Conservation (phyloP, 805 yeast genomes). For the Wickerhamomyces subpelliculosus region DNA sequence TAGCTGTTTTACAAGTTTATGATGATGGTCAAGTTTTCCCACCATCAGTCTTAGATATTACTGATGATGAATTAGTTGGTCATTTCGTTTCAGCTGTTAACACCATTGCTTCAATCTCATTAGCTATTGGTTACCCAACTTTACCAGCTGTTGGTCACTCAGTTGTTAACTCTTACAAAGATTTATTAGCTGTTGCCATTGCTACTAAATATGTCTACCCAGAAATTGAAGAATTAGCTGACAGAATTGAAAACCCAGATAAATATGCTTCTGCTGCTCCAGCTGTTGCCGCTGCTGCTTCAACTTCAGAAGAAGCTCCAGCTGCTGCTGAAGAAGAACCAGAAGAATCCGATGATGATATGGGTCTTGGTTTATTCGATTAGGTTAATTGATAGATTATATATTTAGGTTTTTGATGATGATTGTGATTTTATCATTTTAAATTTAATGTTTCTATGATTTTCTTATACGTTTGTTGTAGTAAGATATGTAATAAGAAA, state of each 20-base stretch:
- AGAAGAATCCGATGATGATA: conserved; percentile 70
- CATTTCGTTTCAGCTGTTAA: conserved; percentile 91
- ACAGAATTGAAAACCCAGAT: conserved; percentile 99
- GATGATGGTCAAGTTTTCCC: conserved; percentile 99
- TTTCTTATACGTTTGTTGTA: no score
- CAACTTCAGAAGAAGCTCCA: conserved; percentile 57
- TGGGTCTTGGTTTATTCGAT: conserved; percentile 99
- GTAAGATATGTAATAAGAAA: no score
- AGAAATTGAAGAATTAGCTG: conserved; percentile 98
- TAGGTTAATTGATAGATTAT: conserved; percentile 31
- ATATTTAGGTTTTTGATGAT: no score
- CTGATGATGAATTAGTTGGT: conserved; percentile 90
- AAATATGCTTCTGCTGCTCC: conserved; percentile 99
- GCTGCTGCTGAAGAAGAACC: conserved; percentile 71
- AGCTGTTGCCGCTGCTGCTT: conserved; percentile 70
- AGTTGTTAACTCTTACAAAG: conserved; percentile 98
- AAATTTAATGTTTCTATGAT: no score
- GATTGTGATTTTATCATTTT: no score
- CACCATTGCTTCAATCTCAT: conserved; percentile 92
- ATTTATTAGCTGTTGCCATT: conserved; percentile 93
- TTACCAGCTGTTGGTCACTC: conserved; percentile 99
- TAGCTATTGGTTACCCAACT: conserved; percentile 99
- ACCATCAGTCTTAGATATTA: conserved; percentile 92
- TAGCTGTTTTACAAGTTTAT: conserved; percentile 94
- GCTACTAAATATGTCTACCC: conserved; percentile 99